Evolutionary conservation across 2,329 filamentous ascomycete species (phyloP), one percentile per base, ranked within the genome.

Genomic region (Alternaria ethzedia): DNA sequence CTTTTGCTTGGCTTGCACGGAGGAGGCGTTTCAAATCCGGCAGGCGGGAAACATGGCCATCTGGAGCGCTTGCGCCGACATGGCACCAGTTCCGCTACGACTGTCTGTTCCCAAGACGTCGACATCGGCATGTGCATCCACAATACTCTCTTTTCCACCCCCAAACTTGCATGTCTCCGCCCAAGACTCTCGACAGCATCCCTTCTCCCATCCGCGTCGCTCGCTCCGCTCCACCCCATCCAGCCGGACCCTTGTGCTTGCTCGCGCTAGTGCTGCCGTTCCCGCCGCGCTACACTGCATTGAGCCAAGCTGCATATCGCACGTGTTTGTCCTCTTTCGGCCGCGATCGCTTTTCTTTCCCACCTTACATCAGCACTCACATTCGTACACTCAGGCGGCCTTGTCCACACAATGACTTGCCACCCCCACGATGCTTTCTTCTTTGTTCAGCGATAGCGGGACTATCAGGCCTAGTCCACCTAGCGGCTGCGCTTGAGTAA

Each of bases 1-100:
- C 51, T n/a, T 52, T 26, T 55, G 61, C 67, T 69, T 65, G 64
- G 61, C 59, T 46, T 62, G 51, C 62, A 49, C 52, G 58, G 58
- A 64, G 52, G 60, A 41, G 49, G 57, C 60, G 60, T 59, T 59
- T 59, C 59, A 51, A 49, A 57, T 54, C 56, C 41, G 59, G 59
- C 47, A 41, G 54, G 59, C 59, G 55, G 59, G 55, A 62, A 45
- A 50, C 41, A 43, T 23, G 32, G 49, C 41, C 28, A 36, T 20
- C 21, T 32, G 30, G 43, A 17, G 21, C n/a, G 36, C 20, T 15
- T 26, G 23, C 49, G 28, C 49, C 49, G 49, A 41, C 32, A 36
- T 36, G 4, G 11, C 44, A 47, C 43, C 28, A 32, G 43, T 23
- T 32, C 54, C 25, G 28, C 41, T 44, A 30, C 26, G 23, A n/a